Percentiles rank a stretch among this genome's conserved stretches.
phyloP scores from a whole-genome alignment of 192 early-diverging fungal species.

The Nowakowskiella sp. region DNA sequence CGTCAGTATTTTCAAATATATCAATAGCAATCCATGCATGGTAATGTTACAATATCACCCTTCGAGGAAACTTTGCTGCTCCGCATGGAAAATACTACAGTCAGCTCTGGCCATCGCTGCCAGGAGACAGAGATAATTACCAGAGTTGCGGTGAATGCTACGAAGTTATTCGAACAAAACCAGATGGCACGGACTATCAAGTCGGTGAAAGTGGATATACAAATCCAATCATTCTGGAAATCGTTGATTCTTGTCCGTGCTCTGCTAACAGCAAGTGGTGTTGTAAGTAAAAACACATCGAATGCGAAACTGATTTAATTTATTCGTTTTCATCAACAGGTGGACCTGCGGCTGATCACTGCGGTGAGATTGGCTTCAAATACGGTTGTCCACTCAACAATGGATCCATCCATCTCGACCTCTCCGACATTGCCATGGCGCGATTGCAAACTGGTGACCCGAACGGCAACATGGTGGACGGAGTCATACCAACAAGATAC shows the following conservation, averaged over 20 bases:
- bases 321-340: neutral
- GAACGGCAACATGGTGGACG: neutral
- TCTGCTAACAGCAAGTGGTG: conserved; percentile 11
- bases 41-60: conserved; percentile 1
- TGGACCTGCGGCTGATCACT: neutral
- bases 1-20: no score
- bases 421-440: conserved; percentile 12
- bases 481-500: conserved; percentile 9
- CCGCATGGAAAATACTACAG: conserved; percentile 12
- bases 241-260: conserved; percentile 11
- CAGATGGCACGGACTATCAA: conserved; percentile 9
- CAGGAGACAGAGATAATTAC: conserved; percentile 11
- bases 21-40: no score
- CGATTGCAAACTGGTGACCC: conserved; percentile 7
- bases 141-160: conserved; percentile 10
- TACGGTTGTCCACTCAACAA: conserved; percentile 8
- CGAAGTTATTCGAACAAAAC: conserved; percentile 6
- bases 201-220: conserved; percentile 9
- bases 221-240: conserved; percentile 7
- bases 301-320: neutral
- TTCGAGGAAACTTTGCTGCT: conserved; percentile 12
- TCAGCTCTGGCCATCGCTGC: conserved; percentile 13
- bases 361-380: conserved; percentile 9
- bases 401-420: conserved; percentile 5
- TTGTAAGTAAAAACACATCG: neutral